Evolutionary conservation across 495 filamentous ascomycete species (phyloP), one percentile per base, ranked within the genome.

Genomic region (Xanthoparmelia taractica): DNA sequence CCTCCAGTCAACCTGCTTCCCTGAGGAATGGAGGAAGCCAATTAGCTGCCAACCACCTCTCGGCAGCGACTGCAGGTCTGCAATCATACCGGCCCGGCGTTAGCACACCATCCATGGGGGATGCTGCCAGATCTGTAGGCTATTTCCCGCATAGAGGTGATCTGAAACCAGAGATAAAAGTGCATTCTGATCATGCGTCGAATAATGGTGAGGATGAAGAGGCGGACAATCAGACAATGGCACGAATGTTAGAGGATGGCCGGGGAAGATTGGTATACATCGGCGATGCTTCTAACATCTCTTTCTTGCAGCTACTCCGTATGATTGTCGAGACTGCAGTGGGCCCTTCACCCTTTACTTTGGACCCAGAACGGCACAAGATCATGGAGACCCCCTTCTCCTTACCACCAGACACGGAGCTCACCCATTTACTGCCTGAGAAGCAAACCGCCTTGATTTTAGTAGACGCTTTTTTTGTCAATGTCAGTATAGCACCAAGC

Each of bases 221-320:
- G 65, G 77, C 81, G n/a, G 79, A 77, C 33, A 75, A 84, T 38
- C 80, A 84, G 68, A 77, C 79, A 62, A 74, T 80, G 63, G 76
- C 80, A 15, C 74, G 84, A 63, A 83, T 86, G 82, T 73, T 87
- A 57, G 77, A 81, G 65, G 84, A 86, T 67, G 76, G 75, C 36
- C 83, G 78, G 1, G 80, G 82, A 13, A 74, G 81, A 68, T 70
- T 85, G 60, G 73, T 84, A 57, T 91, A 90, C 66, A 80, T 91
- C 63, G 88, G 87, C 34, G 87, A 91, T 67, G 86, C 87, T 0
- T 87, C 87, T 2, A 86, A 84, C 50, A 74, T 90, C 57, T 87
- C 87, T 2, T 89, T 87, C 66, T 69, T 91, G 50, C 86, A 89
- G 66, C 78, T 87, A 62, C 81, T 90, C 47, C 85, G 87, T 38